Evolutionary conservation across 164 flowering plant species (phyloP), one percentile per base, ranked within the genome.

Genomic region (Liquidambar formosana): DNA sequence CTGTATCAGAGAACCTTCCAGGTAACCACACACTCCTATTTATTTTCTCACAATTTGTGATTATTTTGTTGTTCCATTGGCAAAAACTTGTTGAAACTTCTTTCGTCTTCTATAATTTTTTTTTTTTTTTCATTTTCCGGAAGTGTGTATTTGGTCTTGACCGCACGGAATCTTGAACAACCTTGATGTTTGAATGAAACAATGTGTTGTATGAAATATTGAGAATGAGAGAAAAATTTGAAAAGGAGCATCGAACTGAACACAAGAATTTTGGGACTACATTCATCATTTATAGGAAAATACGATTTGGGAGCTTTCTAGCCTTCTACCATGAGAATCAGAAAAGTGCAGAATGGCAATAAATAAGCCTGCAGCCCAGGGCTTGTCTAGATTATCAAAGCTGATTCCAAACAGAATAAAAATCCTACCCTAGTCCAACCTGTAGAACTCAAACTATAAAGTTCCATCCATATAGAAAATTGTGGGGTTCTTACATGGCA

Each of bases 1-100:
- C 90, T 21, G 97, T 96, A 0, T 78, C 99, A 4, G 97, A 96
- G 64, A 96, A 96, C 75, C 96, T 93, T 75, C 99, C 98, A 60
- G 96, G 97, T 95, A 85, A 73, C 2, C 12, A 49, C 28, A 12
- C 53, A 18, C 62, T 64, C 27, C 22, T 21, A 45, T 49, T 51
- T 59, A 64, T 27, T 5, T 67, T 18, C 12, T 46, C 6, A 2
- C 6, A 21, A n/a, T 0, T 70, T 27, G 19, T 68, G 38, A 11
- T 26, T 18, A 57, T 49, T n/a, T 19, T 26, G 41, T 21, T 61
- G 53, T 8, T 57, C 10, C 15, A 9, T 28, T 10, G 3, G 21
- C 19, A 38, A 33, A 4, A 59, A 8, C 22, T 21, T 33, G 21
- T 28, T 2, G 41, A 33, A 33, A 33, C 41, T 51, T 59, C 67